Evolutionary conservation across 495 filamentous ascomycete species (phyloP), one percentile per base, ranked within the genome.

Genomic region (Aspergillus bertholletiae): DNA sequence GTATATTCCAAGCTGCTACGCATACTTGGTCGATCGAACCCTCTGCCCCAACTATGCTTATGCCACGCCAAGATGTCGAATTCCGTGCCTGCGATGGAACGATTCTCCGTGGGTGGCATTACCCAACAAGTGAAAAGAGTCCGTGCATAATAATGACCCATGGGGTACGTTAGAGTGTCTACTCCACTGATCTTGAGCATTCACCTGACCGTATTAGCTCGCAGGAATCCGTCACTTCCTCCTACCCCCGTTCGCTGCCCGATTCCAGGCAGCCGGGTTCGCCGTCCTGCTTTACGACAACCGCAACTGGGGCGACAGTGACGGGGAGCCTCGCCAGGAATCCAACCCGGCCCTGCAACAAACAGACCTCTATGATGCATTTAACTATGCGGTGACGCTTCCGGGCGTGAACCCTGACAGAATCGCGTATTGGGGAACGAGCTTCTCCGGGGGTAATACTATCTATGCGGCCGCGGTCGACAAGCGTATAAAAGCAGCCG

Each of bases 401-500:
- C 23, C 52, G 9, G 61, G 63, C 26, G 64, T 74, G 3, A 59
- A 73, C 51, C 24, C 22, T 11, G 35, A 40, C 8, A 55, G 56
- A 28, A 74, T 75, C n/a, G 67, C 41, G 0, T 56, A 63, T 7
- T 75, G 71, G 71, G 71, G 71, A 6, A 60, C 44, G 2, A 62
- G 56, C 13, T 68, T 68, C 49, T 59, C 53, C 34, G 72, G 67
- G 5, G 71, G 67, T 2, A 46, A 67, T 61, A 64, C 58, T 12
- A 2, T 73, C 0, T 40, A 27, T 9, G 69, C 67, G 12, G 69
- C 62, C 1, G 71, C 72, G 28, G 55, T 66, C 3, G 71, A 75
- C 51, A 61, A 58, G 35, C 57, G 69, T 0, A 61, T 73, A 37
- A 73, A 71, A 52, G 67, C 66, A 3, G 67, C 62, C 12, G 46